A percentile compares a stretch with the other conserved stretches of the same genome.
These are phyloP conservation scores for Daedalea quercina DNA, from an alignment of 768 basidiomycete genomes.

Conservation along the genomic window DNA sequence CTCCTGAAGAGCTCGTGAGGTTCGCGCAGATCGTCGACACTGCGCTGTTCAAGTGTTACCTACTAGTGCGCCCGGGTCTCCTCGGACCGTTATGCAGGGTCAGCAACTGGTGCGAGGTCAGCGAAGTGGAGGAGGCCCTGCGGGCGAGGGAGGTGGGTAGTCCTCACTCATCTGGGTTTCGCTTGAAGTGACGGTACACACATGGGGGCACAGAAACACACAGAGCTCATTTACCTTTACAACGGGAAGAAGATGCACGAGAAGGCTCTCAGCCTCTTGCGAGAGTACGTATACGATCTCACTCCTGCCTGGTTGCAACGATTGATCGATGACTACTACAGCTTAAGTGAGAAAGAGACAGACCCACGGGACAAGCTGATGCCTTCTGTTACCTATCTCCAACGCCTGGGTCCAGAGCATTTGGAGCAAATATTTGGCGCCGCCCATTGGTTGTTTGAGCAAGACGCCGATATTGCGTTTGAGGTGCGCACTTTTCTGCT, in stretches of 20 bases:
- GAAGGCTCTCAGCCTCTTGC: slow-evolving; percentile 79
- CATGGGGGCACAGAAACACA: slow-evolving; percentile 62
- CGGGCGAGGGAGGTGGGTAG: slow-evolving; percentile 62
- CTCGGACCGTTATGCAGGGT: slow-evolving; percentile 84
- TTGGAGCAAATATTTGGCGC: slow-evolving; percentile 76
- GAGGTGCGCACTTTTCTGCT: slow-evolving; percentile 42
- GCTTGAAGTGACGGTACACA: too few relatives aligned
- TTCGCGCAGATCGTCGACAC: slow-evolving; percentile 95
- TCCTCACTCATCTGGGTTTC: too few relatives aligned
- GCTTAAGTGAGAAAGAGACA: slow-evolving; percentile 71
- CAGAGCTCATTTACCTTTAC: slow-evolving; percentile 87
- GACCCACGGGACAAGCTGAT: slow-evolving; percentile 73
- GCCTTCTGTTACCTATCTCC: slow-evolving; percentile 85
- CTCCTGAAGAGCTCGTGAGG: slow-evolving; percentile 78
- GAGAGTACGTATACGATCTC: slow-evolving; percentile 51
- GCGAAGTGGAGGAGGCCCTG: slow-evolving; percentile 85
- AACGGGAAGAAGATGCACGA: slow-evolving; percentile 94
- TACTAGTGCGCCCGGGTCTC: slow-evolving; percentile 73
- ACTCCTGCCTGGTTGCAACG: too few relatives aligned
- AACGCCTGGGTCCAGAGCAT: slow-evolving; percentile 82
- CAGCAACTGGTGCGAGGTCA: slow-evolving; percentile 96
- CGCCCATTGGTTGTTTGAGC: slow-evolving; percentile 80
- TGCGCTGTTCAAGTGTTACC: slow-evolving; percentile 88
- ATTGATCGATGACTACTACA: slow-evolving; percentile 23
- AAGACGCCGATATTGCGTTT: slow-evolving; percentile 67